Evolutionary conservation across 306 rosid species (phyloP), one percentile per base, ranked within the genome.

Genomic region (Biancaea sappan): DNA sequence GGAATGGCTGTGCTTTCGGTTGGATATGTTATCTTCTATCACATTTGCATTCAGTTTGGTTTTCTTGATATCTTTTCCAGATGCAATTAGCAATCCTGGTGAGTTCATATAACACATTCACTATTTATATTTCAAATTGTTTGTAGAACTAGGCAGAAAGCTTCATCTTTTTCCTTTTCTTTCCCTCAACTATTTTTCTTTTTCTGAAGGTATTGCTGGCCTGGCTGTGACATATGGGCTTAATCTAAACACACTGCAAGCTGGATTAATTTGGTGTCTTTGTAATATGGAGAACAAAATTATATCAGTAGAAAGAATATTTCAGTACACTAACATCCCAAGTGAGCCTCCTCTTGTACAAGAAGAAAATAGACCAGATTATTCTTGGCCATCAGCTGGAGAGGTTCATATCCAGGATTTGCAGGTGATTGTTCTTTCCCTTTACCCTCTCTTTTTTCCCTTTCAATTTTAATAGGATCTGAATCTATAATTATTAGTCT

Each of bases 161-260:
- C 16, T 22, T 57, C 38, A 41, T 35, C 38, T 4, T 47, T 68
- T 34, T 57, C 22, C 28, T 68, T 34, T 57, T 26, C 28, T 10
- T 9, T 28, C 22, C 50, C 31, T 61, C 44, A 32, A 19, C 19
- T 56, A 68, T 12, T 13, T n/a, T 54, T 56, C 1, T 29, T 67
- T 28, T 54, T 16, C 6, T 87, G 10, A 63, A 90, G 95, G 94
- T 52, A 83, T 92, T 68, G 90, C 98, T 21, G 98, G 95, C 60
- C 84, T 93, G 81, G 90, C 93, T 41, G 97, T 90, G 80, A 90
- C 97, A 11, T 93, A 89, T 63, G 98, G 96, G 60, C 90, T 89
- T 53, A 84, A 72, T 82, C 85, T 91, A 72, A 91, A 89, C 66
- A 44, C 15, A 57, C 2, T 87, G 56, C 98, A 84, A 79, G 63